Evolutionary conservation across 225 moss, liverwort and hornwort species (phyloP), one percentile per base, ranked within the genome.

Genomic region (Neckera pumila): DNA sequence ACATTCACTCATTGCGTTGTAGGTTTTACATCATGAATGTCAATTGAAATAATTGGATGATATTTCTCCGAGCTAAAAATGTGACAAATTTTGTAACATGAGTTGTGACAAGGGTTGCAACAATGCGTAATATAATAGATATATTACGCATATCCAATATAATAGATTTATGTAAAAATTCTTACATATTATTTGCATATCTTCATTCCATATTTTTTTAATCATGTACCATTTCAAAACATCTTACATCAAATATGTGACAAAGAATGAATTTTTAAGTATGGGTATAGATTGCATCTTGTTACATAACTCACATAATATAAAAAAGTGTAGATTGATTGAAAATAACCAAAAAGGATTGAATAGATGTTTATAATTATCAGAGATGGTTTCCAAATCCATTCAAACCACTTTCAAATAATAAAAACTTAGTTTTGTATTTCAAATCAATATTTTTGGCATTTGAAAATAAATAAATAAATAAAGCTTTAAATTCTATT

Each of bases 71-170:
- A 0, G 4, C 2, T 31, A 2, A 45, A 73, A 73, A 73, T 0
- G 0, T 28, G 4, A 7, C 0, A 0, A 0, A 11, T 4, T 11
- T 7, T 43, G 3, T 10, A 1, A 72, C 1, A 72, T 1, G 3
- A 45, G 6, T 28, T 5, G 3, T 28, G 6, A 72, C 3, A 71
- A 0, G 2, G 12, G n/a, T n/a, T n/a, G n/a, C n/a, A n/a, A n/a
- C n/a, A n/a, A n/a, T n/a, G n/a, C n/a, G n/a, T n/a, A n/a, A n/a
- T n/a, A n/a, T n/a, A n/a, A n/a, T n/a, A n/a, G n/a, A n/a, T n/a
- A n/a, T n/a, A n/a, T n/a, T n/a, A n/a, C n/a, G n/a, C n/a, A n/a
- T n/a, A n/a, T n/a, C n/a, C n/a, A n/a, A 72, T 28, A 17, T 1
- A 17, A 72, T 28, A 45, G 6, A 45, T 26, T 23, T 62, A 21